Evolutionary conservation across 208 protist species (phyloP).

Genomic region (Phytomonas francai): DNA sequence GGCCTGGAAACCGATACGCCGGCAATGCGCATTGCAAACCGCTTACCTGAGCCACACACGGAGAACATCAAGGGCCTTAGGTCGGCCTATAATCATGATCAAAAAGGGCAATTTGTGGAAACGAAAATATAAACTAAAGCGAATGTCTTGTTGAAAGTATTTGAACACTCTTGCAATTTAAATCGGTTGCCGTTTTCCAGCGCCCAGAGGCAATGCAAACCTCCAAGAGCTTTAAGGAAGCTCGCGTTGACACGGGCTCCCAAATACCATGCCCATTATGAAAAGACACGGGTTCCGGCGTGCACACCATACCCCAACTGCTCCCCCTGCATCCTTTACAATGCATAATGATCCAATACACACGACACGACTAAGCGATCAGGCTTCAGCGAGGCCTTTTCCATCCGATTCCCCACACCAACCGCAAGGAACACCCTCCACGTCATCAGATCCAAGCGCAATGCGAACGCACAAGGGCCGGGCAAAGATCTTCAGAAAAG

Average conservation of each 20-base stretch:
- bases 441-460: not conserved
- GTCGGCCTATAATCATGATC: not conserved
- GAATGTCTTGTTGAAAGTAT: slow-evolving; percentile 1
- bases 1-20: not conserved
- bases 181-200: not conserved
- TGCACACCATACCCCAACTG: not conserved
- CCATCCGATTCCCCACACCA: not conserved
- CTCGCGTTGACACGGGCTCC: not conserved
- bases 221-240: not conserved
- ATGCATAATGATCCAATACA: not conserved
- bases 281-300: not conserved
- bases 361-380: not conserved
- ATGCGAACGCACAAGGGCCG: not conserved
- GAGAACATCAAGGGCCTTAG: not conserved
- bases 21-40: not conserved
- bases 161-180: not conserved
- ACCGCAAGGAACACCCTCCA: not conserved
- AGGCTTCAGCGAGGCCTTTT: not conserved
- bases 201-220: not conserved
- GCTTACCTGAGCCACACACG: not conserved
- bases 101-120: not conserved
- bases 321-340: not conserved
- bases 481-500: not conserved
- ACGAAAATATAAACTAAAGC: not conserved
- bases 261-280: not conserved